A percentile compares a stretch with the other conserved stretches of the same genome.
These are phyloP conservation scores for Lathyrus aphaca DNA, from an alignment of 306 rosid genomes.

Conservation along the genomic window DNA sequence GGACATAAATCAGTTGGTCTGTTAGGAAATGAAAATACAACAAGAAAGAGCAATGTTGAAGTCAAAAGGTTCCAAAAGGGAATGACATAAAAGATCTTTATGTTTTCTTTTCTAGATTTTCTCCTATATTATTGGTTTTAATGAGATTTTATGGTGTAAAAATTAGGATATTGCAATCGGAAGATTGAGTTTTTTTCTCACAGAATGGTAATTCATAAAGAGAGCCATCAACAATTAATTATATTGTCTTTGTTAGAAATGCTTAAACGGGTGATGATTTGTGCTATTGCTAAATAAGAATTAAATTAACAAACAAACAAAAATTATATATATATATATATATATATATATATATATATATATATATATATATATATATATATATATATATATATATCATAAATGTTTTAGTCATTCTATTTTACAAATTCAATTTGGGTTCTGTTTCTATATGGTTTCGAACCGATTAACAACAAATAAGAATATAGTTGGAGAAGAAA, in stretches of 20 bases:
- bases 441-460: too few relatives aligned
- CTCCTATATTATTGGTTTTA: slow-evolving; percentile 20
- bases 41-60: slow-evolving; percentile 35
- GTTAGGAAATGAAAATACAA: slow-evolving; percentile 18
- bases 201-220: neutral
- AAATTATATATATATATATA: too few relatives aligned
- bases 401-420: too few relatives aligned
- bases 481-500: too few relatives aligned
- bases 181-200: slow-evolving; percentile 23
- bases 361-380: too few relatives aligned
- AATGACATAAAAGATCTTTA: slow-evolving; percentile 33
- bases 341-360: too few relatives aligned
- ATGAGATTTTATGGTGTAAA: neutral
- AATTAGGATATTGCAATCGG: neutral
- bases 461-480: too few relatives aligned
- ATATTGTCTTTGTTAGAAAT: slow-evolving; percentile 7
- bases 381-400: too few relatives aligned
- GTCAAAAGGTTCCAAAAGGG: slow-evolving; percentile 36
- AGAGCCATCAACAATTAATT: slow-evolving; percentile 13
- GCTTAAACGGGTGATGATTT: neutral
- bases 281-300: too few relatives aligned
- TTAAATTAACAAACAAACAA: too few relatives aligned
- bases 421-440: too few relatives aligned
- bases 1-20: neutral
- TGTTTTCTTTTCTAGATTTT: slow-evolving; percentile 26